A percentile compares a stretch with the other conserved stretches of the same genome.
Conservation (phyloP, 2,329 filamentous ascomycete species). For the Fusarium humuli region DNA sequence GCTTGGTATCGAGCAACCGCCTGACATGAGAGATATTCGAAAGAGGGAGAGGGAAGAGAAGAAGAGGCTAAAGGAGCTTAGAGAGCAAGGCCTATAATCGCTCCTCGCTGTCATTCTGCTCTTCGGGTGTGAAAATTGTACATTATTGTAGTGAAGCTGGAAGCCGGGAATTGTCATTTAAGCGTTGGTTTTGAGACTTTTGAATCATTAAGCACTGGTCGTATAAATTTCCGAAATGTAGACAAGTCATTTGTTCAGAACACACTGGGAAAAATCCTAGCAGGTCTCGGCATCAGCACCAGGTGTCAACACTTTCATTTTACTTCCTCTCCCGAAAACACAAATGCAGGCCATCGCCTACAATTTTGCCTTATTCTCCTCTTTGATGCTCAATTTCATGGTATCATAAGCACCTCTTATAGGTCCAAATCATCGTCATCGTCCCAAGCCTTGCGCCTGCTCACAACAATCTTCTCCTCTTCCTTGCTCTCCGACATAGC, state of each 20-base stretch:
- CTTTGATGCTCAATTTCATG: slow-evolving; percentile 8
- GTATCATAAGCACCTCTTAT: slow-evolving; percentile 47
- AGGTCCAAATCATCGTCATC: slow-evolving; percentile 83
- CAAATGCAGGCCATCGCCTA: slow-evolving; percentile 17
- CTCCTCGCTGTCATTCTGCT: not conserved
- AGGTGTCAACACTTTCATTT: slow-evolving; percentile 1
- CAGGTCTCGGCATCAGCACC: not conserved
- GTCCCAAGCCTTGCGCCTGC: slow-evolving; percentile 83
- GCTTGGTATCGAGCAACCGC: slow-evolving; percentile 87
- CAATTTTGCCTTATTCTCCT: not conserved
- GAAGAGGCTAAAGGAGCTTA: slow-evolving; percentile 68
- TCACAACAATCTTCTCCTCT: slow-evolving; percentile 89
- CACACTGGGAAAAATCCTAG: not conserved
- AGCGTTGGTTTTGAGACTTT: slow-evolving; percentile 4
- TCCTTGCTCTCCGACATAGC: slow-evolving; percentile 83
- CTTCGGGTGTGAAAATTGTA: slow-evolving; percentile 12
- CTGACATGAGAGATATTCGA: slow-evolving; percentile 83
- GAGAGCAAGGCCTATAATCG: slow-evolving; percentile 39
- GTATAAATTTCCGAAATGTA: not conserved
- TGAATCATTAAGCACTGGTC: not conserved
- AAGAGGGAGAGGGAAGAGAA: slow-evolving; percentile 75
- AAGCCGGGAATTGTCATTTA: not conserved
- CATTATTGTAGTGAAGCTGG: slow-evolving; percentile 7
- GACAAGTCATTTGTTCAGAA: not conserved
- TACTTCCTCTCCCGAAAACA: slow-evolving; percentile 18